Evolutionary conservation across 768 basidiomycete species (phyloP).

Genomic region (Psilocybe cyanescens): DNA sequence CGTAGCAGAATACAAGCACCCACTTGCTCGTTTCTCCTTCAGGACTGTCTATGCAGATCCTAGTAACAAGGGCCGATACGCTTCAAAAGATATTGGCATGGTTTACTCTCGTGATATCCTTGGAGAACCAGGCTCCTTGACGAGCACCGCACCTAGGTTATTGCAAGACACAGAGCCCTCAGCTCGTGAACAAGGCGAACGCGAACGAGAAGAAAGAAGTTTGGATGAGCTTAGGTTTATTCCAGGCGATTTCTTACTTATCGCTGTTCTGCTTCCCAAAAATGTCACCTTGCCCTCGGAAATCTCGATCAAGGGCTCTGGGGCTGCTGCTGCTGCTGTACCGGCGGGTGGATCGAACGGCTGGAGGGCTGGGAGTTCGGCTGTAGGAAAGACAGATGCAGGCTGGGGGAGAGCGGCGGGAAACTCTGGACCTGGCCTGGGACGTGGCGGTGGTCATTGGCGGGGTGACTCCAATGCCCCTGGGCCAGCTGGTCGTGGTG

Average conservation of each 20-base stretch:
- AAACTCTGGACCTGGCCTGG: conserved; percentile 27
- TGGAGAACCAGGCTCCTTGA: conserved; percentile 73
- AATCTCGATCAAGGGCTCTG: conserved; percentile 53
- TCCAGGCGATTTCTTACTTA: conserved; percentile 78
- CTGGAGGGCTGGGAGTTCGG: conserved; percentile 37
- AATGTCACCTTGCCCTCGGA: conserved; percentile 57
- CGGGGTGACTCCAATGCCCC: conserved; percentile 67
- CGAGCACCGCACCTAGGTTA: conserved; percentile 60
- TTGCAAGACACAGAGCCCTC: conserved; percentile 50
- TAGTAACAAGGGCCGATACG: conserved; percentile 69
- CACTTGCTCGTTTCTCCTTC: conserved; percentile 82
- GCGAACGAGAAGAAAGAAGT: conserved; percentile 67
- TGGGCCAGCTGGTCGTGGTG: conserved; percentile 47
- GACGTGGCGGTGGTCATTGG: conserved; percentile 74
- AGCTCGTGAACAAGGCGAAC: conserved; percentile 40
- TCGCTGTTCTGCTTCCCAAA: conserved; percentile 79
- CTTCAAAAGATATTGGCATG: conserved; percentile 79
- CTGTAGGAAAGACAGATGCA: conserved; percentile 43
- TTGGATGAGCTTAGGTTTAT: conserved; percentile 81
- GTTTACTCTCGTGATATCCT: conserved; percentile 86
- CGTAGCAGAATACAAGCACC: conserved; percentile 75
- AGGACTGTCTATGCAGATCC: conserved; percentile 79
- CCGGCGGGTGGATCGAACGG: conserved; percentile 29
- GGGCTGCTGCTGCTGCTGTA: conserved; percentile 22
- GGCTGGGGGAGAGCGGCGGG: conserved; percentile 51